A percentile compares a stretch with the other conserved stretches of the same genome.
phyloP scores from a whole-genome alignment of 2,329 filamentous ascomycete species.

The Beauveria asiatica region DNA sequence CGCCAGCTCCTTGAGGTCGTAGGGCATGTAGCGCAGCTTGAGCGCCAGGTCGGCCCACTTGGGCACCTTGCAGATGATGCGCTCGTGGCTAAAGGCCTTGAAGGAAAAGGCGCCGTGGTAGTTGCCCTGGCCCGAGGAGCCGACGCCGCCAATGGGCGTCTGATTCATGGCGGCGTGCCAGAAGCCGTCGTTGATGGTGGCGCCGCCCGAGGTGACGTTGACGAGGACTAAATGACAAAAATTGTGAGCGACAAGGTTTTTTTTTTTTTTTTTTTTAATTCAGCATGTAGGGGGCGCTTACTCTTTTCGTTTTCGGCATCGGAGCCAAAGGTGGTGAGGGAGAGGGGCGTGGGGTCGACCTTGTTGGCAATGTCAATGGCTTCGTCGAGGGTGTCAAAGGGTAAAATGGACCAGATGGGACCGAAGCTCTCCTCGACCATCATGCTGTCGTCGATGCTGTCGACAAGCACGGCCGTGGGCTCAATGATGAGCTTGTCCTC shows the following conservation, averaged over 20 bases:
- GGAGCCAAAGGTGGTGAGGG: constrained; percentile 76
- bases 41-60: constrained; percentile 60
- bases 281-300: constrained; percentile 27
- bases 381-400: constrained; percentile 72
- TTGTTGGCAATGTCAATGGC: constrained; percentile 75
- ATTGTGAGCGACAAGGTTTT: not conserved
- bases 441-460: constrained; percentile 63
- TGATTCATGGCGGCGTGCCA: constrained; percentile 64
- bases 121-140: constrained; percentile 64
- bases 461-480: constrained; percentile 82
- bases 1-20: constrained; percentile 37
- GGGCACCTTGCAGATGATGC: constrained; percentile 52
- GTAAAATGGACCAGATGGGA: constrained; percentile 77
- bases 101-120: constrained; percentile 73
- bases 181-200: constrained; percentile 56
- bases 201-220: constrained; percentile 59
- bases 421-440: constrained; percentile 84
- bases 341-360: constrained; percentile 75
- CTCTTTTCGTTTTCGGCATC: constrained; percentile 68
- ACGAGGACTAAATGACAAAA: constrained; percentile 41
- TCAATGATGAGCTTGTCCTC: constrained; percentile 76
- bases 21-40: constrained; percentile 60
- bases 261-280: not conserved
- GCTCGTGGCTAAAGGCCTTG: constrained; percentile 57
- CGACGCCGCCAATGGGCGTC: constrained; percentile 75